Base-by-base conservation (phyloP, 805 yeast genomes). In the Phaffomyces opuntiae region DNA sequence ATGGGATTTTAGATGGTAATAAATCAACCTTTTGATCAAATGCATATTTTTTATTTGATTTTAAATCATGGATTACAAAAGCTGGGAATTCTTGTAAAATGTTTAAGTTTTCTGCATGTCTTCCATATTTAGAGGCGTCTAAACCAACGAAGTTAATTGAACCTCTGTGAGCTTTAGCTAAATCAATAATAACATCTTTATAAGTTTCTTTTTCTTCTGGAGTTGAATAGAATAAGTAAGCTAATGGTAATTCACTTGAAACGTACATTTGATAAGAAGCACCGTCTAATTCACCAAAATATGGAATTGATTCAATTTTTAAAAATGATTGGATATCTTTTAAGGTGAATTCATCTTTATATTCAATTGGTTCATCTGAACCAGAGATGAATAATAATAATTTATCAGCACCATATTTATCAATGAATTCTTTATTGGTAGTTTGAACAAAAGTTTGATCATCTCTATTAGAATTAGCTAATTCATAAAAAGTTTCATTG, bases 61-160 rank as follows among this genome's bases (percentile, higher is more conserved):
- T 66, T 47, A 78, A 60, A 60, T 88, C 86, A 68, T 91, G 97
- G 55, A 91, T 83, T 42, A 81, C 96, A 63, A 93, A 83, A 49
- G 91, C 78, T 65, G 99, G 99, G 78, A 85, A 83, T 59, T 81
- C 78, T 61, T 87, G 85, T 68, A 81, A 73, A 78, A 90, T 77
- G 74, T 85, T 87, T 64, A 93, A 76, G 68, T 80, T 78, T 60
- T 78, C 83, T 47, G 96, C 96, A 62, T 91, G 98, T 66, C 76
- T 78, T 53, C 96, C 96, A 63, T 70, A 93, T 59, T 70, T 70
- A 45, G 72, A 61, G 47, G 96, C 95, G 60, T 91, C 90, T 57
- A 93, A 73, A 67, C 91, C 95, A 54, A 86, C 96, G 66, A 93
- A 82, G 72, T 85, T 87, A 55, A 89, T 66, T 62, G 78, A 75